phyloP scores from a whole-genome alignment of 2,329 filamentous ascomycete species.

The Nothopassalora personata region DNA sequence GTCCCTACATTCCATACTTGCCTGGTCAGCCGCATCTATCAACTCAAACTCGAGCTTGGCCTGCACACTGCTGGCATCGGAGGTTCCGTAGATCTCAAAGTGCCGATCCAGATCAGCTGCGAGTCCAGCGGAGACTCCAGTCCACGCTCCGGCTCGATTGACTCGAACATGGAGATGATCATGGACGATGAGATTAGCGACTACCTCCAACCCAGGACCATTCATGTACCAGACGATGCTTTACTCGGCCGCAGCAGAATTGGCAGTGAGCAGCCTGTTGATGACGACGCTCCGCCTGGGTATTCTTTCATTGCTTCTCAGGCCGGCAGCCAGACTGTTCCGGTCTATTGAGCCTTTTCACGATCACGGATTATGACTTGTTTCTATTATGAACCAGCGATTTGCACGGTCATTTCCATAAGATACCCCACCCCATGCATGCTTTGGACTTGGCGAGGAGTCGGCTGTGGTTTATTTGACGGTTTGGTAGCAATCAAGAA shows the following conservation, averaged over 20 bases:
- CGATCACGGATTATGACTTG: background rate
- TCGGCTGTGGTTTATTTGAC: background rate
- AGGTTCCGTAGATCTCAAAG: constrained; percentile 38
- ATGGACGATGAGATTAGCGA: constrained; percentile 25
- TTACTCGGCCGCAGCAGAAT: constrained; percentile 24
- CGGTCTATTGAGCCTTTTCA: constrained; percentile 5
- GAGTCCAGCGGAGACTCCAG: constrained; percentile 11
- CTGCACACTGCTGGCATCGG: constrained; percentile 47
- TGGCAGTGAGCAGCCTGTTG: constrained; percentile 8
- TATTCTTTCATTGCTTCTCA: constrained; percentile 21
- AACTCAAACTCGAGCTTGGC: constrained; percentile 54
- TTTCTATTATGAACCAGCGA: background rate
- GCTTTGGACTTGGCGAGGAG: constrained; percentile 2
- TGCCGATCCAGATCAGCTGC: constrained; percentile 43
- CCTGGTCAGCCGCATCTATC: constrained; percentile 59
- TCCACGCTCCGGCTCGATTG: constrained; percentile 13
- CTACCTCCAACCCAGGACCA: constrained; percentile 34
- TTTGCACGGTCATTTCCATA: background rate
- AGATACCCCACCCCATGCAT: constrained; percentile 15
- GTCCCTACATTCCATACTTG: constrained; percentile 67
- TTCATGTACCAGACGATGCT: constrained; percentile 28
- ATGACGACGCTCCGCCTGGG: constrained; percentile 25
- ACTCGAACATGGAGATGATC: constrained; percentile 19
- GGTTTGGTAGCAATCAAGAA: background rate
- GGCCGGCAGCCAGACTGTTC: constrained; percentile 4